Evolutionary conservation across 1,284 basidiomycete species (phyloP).

Genomic region (Apiotrichum laibachii): DNA sequence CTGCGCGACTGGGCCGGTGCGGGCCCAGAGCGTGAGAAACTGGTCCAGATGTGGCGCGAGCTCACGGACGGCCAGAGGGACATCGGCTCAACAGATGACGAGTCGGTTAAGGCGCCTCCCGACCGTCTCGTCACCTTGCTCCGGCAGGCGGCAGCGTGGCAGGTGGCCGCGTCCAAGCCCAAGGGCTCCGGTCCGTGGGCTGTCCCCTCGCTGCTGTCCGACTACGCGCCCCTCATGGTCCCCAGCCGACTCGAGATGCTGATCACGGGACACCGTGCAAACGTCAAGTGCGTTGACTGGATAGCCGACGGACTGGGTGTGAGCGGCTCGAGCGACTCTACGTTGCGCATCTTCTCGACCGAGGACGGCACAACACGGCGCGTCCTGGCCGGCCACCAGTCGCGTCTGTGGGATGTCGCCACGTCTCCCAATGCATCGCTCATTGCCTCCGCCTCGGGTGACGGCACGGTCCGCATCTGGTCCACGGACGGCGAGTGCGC

Average conservation of each 20-base stretch:
- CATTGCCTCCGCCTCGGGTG: slow-evolving; percentile 51
- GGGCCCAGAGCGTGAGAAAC: slow-evolving; percentile 45
- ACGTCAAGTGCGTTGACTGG: slow-evolving; percentile 54
- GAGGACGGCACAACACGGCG: slow-evolving; percentile 25
- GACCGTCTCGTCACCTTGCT: slow-evolving; percentile 52
- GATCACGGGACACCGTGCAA: slow-evolving; percentile 50
- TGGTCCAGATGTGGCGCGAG: slow-evolving; percentile 50
- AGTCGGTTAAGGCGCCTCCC: slow-evolving; percentile 12
- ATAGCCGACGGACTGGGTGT: slow-evolving; percentile 50
- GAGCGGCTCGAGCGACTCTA: slow-evolving; percentile 52
- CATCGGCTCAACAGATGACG: background rate
- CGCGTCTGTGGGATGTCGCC: slow-evolving; percentile 53
- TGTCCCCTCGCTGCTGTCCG: slow-evolving; percentile 38
- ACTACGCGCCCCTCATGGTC: slow-evolving; percentile 40
- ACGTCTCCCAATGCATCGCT: slow-evolving; percentile 24
- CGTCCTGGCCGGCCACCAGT: slow-evolving; percentile 49
- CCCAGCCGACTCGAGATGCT: slow-evolving; percentile 32
- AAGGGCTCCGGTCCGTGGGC: slow-evolving; percentile 17
- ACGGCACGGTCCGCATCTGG: slow-evolving; percentile 55
- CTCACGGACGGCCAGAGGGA: slow-evolving; percentile 29
- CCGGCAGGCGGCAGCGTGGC: slow-evolving; percentile 54
- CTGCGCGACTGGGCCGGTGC: slow-evolving; percentile 55
- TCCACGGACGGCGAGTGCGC: slow-evolving; percentile 28
- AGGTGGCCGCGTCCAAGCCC: slow-evolving; percentile 39
- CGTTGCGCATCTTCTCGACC: slow-evolving; percentile 43